Conservation (phyloP, 2,329 filamentous ascomycete genomes). For the Phyllosticta citribraziliensis region DNA sequence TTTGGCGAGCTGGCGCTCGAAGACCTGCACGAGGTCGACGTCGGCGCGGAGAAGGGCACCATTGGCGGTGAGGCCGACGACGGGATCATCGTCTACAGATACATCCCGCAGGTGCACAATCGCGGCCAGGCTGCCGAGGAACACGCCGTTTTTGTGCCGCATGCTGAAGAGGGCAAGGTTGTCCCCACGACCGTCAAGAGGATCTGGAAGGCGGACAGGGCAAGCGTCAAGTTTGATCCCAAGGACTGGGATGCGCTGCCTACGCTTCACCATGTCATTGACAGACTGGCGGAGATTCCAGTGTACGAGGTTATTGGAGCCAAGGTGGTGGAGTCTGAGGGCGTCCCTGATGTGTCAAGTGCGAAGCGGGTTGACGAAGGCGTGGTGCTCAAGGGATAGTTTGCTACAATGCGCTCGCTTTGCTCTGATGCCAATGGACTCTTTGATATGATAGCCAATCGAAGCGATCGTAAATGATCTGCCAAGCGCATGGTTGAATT, state of each 20-base stretch:
- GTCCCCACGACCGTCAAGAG: constrained; percentile 25
- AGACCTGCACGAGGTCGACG: constrained; percentile 15
- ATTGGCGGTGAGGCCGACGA: constrained; percentile 25
- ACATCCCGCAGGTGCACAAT: constrained; percentile 45
- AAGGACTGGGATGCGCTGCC: constrained; percentile 47
- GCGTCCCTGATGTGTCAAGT: constrained; percentile 39
- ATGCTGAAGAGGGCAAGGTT: constrained; percentile 21
- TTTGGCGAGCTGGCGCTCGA: constrained; percentile 24
- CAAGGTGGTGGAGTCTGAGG: constrained; percentile 46
- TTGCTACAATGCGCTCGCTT: background rate
- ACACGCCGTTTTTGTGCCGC: constrained; percentile 38
- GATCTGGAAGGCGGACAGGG: constrained; percentile 30
- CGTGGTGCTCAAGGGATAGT: constrained; percentile 17
- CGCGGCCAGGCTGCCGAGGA: constrained; percentile 44
- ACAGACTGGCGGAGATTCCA: constrained; percentile 45
- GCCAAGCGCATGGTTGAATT: background rate
- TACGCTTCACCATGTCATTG: constrained; percentile 50
- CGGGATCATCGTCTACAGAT: constrained; percentile 46
- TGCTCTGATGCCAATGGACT: background rate
- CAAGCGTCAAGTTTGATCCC: constrained; percentile 39
- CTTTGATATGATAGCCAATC: background rate
- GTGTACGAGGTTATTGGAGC: constrained; percentile 47
- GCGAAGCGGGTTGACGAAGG: constrained; percentile 22
- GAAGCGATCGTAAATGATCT: background rate
- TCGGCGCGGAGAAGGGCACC: constrained; percentile 6